These are phyloP conservation scores for Alternaria incomplexa DNA, from an alignment of 2,329 filamentous ascomycete genomes.

Conservation along the genomic window DNA sequence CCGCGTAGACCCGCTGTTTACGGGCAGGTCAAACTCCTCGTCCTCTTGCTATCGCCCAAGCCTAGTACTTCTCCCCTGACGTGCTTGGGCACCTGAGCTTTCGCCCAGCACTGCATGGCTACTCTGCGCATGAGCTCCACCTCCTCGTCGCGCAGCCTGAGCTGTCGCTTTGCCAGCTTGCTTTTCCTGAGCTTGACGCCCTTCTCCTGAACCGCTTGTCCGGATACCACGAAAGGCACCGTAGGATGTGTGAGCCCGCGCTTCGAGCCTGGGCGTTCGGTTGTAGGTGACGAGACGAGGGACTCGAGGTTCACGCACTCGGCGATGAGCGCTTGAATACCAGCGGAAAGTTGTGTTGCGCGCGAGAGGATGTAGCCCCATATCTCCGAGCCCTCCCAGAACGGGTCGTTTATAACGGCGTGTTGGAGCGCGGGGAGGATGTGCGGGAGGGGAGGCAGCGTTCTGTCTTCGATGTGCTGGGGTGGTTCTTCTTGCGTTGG, in stretches of 20 bases:
- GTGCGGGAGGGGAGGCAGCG: constrained; percentile 43
- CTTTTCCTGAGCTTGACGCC: constrained; percentile 45
- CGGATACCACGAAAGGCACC: constrained; percentile 11
- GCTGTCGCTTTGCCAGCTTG: constrained; percentile 55
- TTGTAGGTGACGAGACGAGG: constrained; percentile 43
- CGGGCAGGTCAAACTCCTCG: constrained; percentile 42
- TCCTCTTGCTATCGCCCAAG: constrained; percentile 21
- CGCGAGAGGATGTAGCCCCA: constrained; percentile 54
- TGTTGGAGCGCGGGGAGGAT: constrained; percentile 52
- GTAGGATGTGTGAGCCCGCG: constrained; percentile 29
- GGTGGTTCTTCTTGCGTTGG: constrained; percentile 15
- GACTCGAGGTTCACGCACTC: constrained; percentile 53
- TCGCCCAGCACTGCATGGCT: constrained; percentile 53
- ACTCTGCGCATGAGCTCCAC: constrained; percentile 51
- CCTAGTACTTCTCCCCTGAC: constrained; percentile 33
- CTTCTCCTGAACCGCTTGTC: constrained; percentile 21
- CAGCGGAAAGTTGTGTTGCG: constrained; percentile 50
- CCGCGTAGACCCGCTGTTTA: constrained; percentile 7
- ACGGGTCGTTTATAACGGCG: constrained; percentile 51
- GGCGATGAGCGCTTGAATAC: constrained; percentile 55
- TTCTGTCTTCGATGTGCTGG: neutral
- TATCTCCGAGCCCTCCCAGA: constrained; percentile 50
- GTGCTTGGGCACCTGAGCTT: constrained; percentile 33
- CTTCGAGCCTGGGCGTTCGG: constrained; percentile 21
- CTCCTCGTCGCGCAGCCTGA: constrained; percentile 52